These are phyloP conservation scores for Amanita molliuscula DNA, from an alignment of 768 basidiomycete species.

Conservation along the genomic window DNA sequence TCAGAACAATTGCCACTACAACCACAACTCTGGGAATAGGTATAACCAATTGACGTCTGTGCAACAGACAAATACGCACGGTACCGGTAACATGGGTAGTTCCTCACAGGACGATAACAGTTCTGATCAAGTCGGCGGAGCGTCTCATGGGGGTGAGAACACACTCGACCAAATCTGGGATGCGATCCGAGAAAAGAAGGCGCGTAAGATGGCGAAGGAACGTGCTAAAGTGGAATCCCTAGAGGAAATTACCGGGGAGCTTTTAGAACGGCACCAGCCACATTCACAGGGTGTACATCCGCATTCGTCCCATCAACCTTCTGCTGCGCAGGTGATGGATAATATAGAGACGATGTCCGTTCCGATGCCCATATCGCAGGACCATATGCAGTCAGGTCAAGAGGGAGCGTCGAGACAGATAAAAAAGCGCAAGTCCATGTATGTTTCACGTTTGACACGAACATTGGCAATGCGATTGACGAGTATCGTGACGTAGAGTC, in stretches of 20 bases:
- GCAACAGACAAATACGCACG: not conserved
- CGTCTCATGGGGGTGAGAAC: conserved; percentile 15
- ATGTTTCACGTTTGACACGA: conserved; percentile 16
- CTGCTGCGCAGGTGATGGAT: conserved; percentile 1
- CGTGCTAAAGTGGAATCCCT: conserved; percentile 65
- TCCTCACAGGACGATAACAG: conserved; percentile 32
- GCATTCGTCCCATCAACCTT: conserved; percentile 1
- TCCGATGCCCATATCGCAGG: conserved; percentile 5
- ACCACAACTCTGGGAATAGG: conserved; percentile 6
- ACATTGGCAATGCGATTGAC: conserved; percentile 8
- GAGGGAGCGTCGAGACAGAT: conserved; percentile 29
- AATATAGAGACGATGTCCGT: conserved; percentile 4
- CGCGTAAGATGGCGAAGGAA: conserved; percentile 54
- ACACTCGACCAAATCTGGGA: conserved; percentile 57
- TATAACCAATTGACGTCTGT: not conserved
- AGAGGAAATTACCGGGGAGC: conserved; percentile 31
- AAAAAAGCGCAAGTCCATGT: conserved; percentile 60
- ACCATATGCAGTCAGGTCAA: conserved; percentile 8
- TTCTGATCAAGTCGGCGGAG: conserved; percentile 22
- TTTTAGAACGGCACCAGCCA: conserved; percentile 20
- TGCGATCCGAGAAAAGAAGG: conserved; percentile 54
- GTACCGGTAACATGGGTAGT: conserved; percentile 27
- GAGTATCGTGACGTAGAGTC: conserved; percentile 30
- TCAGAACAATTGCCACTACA: conserved; percentile 3
- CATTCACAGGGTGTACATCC: not conserved